Evolutionary conservation across 1,284 basidiomycete species (phyloP), one percentile per base, ranked within the genome.

Genomic region (Trametes versicolor): DNA sequence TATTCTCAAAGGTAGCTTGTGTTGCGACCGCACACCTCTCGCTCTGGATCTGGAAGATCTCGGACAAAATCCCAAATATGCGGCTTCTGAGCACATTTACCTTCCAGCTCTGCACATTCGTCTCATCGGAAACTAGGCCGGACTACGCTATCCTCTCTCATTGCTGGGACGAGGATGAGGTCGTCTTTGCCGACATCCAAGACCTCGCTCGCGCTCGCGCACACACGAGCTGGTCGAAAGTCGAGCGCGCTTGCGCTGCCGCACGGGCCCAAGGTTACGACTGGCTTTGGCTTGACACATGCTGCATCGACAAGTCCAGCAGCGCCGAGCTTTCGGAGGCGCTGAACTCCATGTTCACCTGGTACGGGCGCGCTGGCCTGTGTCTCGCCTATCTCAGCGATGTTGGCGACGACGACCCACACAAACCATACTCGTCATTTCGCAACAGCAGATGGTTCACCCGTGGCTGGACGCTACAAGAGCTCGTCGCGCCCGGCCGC

Each of bases 261-360:
- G 6, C 41, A 23, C 39, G 17, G 7, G 39, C 25, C 29, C 23
- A 48, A 7, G 54, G 54, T 6, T 29, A 17, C 25, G 32, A 45
- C n/a, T 56, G 54, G 54, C 10, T 56, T 13, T 57, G 55, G 55
- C 13, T 47, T 32, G 55, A 57, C 55, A 47, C 55, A 25, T 47
- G 52, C 23, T 54, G 36, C 52, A 41, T 52, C 50, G 50, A 52
- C 50, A 52, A 52, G 29, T 19, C 49, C 15, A 51, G 49, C 29
- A 51, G 49, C 25, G 52, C 52, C 2, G 52, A 54, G 52, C 52
- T 54, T 37, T 54, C 52, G 8, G 52, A 54, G 37, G 52, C 52
- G 1, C 10, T 41, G 10, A 54, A 27, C 36, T 54, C 55, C 25
- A 47, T 57, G 55, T 57, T 34, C 43, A 43, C 21, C 2, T 57